Conservation (phyloP, 208 protist species). For the Trypanosoma boissoni region DNA sequence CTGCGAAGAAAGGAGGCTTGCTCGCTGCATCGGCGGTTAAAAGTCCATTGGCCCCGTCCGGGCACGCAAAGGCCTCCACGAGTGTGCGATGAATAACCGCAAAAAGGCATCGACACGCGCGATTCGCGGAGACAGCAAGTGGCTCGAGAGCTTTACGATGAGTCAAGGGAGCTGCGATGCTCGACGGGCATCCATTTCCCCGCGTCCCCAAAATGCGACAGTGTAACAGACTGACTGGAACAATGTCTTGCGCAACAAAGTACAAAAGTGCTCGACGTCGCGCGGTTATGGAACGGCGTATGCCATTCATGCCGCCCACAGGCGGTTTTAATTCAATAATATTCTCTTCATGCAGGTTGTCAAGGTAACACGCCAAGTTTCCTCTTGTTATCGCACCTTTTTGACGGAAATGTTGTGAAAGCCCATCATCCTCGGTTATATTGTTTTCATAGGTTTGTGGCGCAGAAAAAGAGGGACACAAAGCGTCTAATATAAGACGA, state of each 20-base stretch:
- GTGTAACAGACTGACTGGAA: conserved; percentile 35
- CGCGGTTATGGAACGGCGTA: conserved; percentile 2
- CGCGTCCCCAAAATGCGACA: conserved; percentile 4
- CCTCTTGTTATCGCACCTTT: no score
- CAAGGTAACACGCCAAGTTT: no score
- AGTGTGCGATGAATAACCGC: conserved; percentile 28
- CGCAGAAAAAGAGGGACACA: conserved; percentile 14
- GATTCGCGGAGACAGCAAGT: conserved; percentile 3
- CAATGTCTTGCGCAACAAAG: conserved; percentile 43
- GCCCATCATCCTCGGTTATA: conserved; percentile 26
- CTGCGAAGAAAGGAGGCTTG: conserved; percentile 31
- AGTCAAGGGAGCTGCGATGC: background rate
- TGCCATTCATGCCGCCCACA: background rate
- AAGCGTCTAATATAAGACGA: conserved; percentile 22
- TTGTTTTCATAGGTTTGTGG: conserved; percentile 6
- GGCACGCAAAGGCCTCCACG: conserved; percentile 7
- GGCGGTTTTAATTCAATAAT: background rate
- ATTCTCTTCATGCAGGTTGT: conserved; percentile 5
- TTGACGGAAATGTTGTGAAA: no score
- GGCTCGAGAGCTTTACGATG: conserved; percentile 10
- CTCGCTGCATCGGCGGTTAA: conserved; percentile 4
- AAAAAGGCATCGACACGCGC: conserved; percentile 17
- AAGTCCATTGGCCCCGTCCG: conserved; percentile 4
- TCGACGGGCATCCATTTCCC: background rate
- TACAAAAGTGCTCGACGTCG: conserved; percentile 50